phyloP scores from a whole-genome alignment of 192 early-diverging fungal species.

The Linnemannia exigua region DNA sequence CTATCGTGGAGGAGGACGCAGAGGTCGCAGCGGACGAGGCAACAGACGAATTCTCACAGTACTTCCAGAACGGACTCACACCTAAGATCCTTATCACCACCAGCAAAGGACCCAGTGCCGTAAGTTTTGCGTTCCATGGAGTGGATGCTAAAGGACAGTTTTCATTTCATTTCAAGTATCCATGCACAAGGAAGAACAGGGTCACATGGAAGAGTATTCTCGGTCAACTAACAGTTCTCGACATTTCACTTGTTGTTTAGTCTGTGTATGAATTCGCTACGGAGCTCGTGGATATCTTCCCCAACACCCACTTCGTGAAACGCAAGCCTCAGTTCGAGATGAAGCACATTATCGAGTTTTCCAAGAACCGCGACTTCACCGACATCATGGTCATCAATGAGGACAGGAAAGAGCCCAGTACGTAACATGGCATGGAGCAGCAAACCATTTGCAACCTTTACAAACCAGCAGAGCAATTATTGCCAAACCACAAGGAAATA shows the following conservation, averaged over 20 bases:
- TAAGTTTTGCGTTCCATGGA: conserved; percentile 33
- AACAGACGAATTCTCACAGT: conserved; percentile 87
- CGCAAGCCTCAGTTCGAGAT: conserved; percentile 90
- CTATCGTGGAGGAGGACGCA: conserved; percentile 84
- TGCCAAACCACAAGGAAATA: background rate
- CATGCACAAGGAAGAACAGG: background rate
- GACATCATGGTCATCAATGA: conserved; percentile 96
- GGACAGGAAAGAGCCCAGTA: conserved; percentile 92
- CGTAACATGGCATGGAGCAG: conserved; percentile 17
- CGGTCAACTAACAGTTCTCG: background rate
- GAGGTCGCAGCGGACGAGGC: conserved; percentile 90
- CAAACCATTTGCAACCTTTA: background rate
- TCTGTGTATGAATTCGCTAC: conserved; percentile 86
- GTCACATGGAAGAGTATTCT: too few relatives aligned
- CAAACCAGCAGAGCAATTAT: background rate
- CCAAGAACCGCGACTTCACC: conserved; percentile 90
- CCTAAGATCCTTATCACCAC: conserved; percentile 98
- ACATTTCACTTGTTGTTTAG: conserved; percentile 20
- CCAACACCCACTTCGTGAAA: conserved; percentile 90
- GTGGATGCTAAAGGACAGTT: background rate
- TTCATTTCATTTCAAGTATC: background rate
- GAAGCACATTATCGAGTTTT: conserved; percentile 92
- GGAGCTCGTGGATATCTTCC: conserved; percentile 92
- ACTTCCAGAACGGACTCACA: conserved; percentile 84
- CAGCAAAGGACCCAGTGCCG: conserved; percentile 72